These are phyloP conservation scores for Trichoderma cornu-damae DNA, from an alignment of 2,329 filamentous ascomycete genomes.

Conservation along the genomic window DNA sequence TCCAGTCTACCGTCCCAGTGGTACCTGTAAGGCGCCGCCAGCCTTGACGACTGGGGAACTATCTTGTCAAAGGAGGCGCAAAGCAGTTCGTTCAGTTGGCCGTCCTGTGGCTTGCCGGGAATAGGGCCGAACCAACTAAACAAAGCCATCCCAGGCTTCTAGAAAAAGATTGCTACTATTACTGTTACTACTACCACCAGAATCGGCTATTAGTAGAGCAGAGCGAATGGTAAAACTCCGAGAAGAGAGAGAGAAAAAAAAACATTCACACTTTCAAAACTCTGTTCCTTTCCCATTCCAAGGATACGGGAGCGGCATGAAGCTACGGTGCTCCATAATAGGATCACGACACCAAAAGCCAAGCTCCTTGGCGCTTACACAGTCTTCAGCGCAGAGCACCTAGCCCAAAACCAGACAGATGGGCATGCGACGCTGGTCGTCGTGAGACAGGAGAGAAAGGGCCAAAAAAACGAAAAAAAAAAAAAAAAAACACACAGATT, in stretches of 20 bases:
- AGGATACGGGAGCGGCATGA: neutral
- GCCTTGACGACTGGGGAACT: neutral
- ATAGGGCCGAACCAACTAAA: slow-evolving; percentile 4
- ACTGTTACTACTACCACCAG: neutral
- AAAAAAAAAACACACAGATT: no score
- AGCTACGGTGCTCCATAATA: neutral
- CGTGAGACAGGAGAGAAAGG: neutral
- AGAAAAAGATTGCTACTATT: no score
- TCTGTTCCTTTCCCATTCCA: neutral
- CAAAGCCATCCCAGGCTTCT: neutral
- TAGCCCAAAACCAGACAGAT: neutral
- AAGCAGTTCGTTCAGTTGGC: neutral
- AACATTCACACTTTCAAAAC: no score
- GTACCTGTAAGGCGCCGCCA: neutral
- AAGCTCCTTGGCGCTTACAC: slow-evolving; percentile 7
- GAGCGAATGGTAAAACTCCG: neutral
- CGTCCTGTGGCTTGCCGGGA: slow-evolving; percentile 3
- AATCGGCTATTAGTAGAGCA: neutral
- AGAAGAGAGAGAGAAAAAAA: no score
- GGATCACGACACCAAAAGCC: slow-evolving; percentile 7
- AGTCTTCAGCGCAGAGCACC: neutral
- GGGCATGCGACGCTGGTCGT: neutral
- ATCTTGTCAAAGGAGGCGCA: slow-evolving; percentile 3
- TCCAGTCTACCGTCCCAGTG: neutral
- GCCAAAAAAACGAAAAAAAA: no score